Evolutionary conservation across 306 rosid species (phyloP), one percentile per base, ranked within the genome.

Genomic region (Cicer cuneatum): DNA sequence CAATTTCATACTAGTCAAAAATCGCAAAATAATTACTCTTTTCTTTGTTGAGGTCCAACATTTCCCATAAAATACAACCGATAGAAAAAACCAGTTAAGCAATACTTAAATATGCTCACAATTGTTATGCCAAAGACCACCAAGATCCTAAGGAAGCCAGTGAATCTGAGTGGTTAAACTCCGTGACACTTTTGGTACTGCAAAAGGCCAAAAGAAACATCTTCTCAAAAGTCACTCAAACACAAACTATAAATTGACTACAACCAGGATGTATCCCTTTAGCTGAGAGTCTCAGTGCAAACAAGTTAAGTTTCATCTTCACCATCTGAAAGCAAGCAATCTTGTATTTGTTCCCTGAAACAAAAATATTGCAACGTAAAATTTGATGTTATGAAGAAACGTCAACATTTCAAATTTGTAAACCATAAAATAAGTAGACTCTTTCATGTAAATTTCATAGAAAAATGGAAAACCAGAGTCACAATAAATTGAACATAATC

Each of bases 291-390:
- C 80, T 11, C 48, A 4, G n/a, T 51, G 66, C 53, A 43, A 53
- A 16, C 19, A 45, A 56, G 29, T 52, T 83, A 88, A 6, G 83
- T 80, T 79, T 91, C 93, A 59, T 79, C 91, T 83, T 91, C 93
- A 62, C 79, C 65, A 72, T 94, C 93, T 21, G 93, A 88, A 65
- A 93, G 90, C 79, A 93, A 80, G 80, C 85, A 93, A 79, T 91
- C 97, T 85, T 88, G 89, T 74, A 94, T 85, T 84, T 94, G 91
- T 56, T 89, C 93, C 86, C 97, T 94, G 96, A 71, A 81, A 69
- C 33, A 77, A 77, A 12, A 86, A 66, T 39, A 69, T n/a, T 7
- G 7, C 52, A 53, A 29, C 1, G 0, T 54, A 43, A 51, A 21
- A 38, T 71, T 72, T 47, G 24, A 54, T 18, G 78, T 74, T 66